These are phyloP conservation scores for Russula emetica DNA, from an alignment of 768 basidiomycete genomes.

Conservation along the genomic window DNA sequence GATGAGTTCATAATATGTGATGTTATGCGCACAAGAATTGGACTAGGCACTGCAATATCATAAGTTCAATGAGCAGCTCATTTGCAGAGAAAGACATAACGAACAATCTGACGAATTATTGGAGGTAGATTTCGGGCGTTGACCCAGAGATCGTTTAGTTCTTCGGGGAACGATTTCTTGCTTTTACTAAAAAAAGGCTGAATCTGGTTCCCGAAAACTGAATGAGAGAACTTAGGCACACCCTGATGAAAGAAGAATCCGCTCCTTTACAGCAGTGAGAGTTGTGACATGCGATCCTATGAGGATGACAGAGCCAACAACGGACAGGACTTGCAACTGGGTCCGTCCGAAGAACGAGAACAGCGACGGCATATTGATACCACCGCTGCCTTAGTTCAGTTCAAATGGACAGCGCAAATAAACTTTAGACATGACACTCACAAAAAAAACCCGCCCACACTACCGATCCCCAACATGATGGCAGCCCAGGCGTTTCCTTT, in stretches of 20 bases:
- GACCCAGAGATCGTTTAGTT: constrained; percentile 64
- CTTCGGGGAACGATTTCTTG: constrained; percentile 38
- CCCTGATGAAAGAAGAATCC: constrained; percentile 52
- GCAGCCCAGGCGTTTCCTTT: constrained; percentile 94
- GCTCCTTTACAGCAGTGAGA: constrained; percentile 61
- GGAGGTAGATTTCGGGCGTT: constrained; percentile 52
- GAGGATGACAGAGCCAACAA: constrained; percentile 67
- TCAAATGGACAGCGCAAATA: neutral
- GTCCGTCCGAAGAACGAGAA: constrained; percentile 74
- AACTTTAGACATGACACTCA: constrained; percentile 39
- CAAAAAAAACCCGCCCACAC: constrained; percentile 86
- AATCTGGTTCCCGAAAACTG: neutral
- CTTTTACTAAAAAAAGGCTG: constrained; percentile 22
- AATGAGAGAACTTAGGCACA: constrained; percentile 29
- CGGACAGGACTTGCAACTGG: constrained; percentile 77
- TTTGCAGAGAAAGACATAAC: constrained; percentile 28
- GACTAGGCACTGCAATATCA: constrained; percentile 54
- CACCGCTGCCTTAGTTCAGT: constrained; percentile 51
- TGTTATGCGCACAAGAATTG: constrained; percentile 61
- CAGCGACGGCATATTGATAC: constrained; percentile 63
- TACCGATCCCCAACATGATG: constrained; percentile 84
- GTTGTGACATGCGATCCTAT: constrained; percentile 61
- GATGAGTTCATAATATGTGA: neutral
- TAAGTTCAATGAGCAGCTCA: constrained; percentile 1
- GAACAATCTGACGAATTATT: constrained; percentile 44